phyloP scores from a whole-genome alignment of 352 stramenopile species.

The Halophytophthora batemanensis region DNA sequence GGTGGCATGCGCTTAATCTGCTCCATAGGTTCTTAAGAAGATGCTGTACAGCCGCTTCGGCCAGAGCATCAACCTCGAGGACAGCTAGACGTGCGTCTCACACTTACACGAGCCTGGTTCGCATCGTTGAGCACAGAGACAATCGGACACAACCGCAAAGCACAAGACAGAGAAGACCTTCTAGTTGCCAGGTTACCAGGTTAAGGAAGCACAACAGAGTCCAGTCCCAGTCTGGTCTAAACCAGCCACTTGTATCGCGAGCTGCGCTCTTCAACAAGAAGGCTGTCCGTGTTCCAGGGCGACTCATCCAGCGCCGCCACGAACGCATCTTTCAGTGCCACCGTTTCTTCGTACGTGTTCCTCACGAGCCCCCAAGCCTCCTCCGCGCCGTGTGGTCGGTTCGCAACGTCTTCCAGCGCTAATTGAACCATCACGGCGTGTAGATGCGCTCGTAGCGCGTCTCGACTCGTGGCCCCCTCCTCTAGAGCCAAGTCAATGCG shows the following conservation, averaged over 20 bases:
- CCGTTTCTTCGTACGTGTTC: constrained; percentile 28
- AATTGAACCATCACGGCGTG: constrained; percentile 54
- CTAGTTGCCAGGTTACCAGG: no score
- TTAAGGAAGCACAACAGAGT: background rate
- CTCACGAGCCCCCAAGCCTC: constrained; percentile 23
- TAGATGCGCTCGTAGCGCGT: constrained; percentile 48
- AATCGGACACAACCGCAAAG: background rate
- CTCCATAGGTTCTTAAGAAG: constrained; percentile 85
- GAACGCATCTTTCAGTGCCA: constrained; percentile 31
- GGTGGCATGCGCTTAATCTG: constrained; percentile 1
- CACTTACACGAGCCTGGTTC: background rate
- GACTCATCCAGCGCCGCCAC: constrained; percentile 34
- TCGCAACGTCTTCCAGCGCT: constrained; percentile 26
- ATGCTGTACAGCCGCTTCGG: constrained; percentile 95
- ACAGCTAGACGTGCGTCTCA: constrained; percentile 53
- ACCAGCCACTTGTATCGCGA: constrained; percentile 58
- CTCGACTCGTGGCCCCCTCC: constrained; percentile 34
- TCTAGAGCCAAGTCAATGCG: constrained; percentile 53
- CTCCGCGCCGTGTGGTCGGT: background rate
- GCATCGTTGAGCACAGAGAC: background rate
- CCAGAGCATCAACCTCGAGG: constrained; percentile 96
- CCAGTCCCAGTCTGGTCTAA: constrained; percentile 3
- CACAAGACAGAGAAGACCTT: no score
- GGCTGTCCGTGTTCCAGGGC: constrained; percentile 56
- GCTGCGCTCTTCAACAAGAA: constrained; percentile 59